These are phyloP conservation scores for Colletotrichum tabaci DNA, from an alignment of 2,329 filamentous ascomycete genomes.

Conservation along the genomic window DNA sequence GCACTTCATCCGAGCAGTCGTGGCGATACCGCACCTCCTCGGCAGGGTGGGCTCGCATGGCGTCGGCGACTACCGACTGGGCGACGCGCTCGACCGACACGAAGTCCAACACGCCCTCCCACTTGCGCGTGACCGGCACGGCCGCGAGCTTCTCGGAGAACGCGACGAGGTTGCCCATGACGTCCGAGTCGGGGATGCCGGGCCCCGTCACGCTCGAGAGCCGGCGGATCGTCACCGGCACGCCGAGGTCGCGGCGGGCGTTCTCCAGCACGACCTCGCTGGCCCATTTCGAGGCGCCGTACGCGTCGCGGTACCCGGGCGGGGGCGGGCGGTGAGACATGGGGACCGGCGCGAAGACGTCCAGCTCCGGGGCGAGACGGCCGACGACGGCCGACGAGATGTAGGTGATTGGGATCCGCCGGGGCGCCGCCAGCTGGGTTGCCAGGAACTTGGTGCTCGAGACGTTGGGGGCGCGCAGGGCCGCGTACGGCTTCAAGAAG, in stretches of 20 bases:
- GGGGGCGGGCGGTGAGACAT: conserved; percentile 38
- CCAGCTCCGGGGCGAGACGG: conserved; percentile 11
- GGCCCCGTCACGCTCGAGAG: conserved; percentile 34
- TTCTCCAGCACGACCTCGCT: conserved; percentile 51
- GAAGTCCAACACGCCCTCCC: conserved; percentile 17
- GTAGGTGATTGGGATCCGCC: conserved; percentile 49
- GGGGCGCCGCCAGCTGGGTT: conserved; percentile 41
- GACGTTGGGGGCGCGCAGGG: conserved; percentile 49
- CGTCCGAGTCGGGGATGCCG: not conserved
- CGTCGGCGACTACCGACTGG: conserved; percentile 9
- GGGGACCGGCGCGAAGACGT: conserved; percentile 35
- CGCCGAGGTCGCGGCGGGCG: conserved; percentile 28
- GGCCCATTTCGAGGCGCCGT: conserved; percentile 53
- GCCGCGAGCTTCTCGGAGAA: conserved; percentile 1
- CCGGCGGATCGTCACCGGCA: conserved; percentile 49
- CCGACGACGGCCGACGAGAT: conserved; percentile 51
- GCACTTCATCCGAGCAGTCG: conserved; percentile 13
- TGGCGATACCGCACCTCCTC: conserved; percentile 8
- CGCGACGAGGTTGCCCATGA: conserved; percentile 16
- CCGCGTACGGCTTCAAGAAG: conserved; percentile 51
- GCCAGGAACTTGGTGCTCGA: conserved; percentile 49
- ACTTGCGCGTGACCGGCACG: not conserved
- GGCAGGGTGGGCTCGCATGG: not conserved
- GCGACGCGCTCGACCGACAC: not conserved
- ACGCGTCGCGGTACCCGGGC: conserved; percentile 48